Evolutionary conservation across 345 rosid genomes (phyloP), one percentile per base, ranked within the genome.

Genomic region (Pelargonium nanum): DNA sequence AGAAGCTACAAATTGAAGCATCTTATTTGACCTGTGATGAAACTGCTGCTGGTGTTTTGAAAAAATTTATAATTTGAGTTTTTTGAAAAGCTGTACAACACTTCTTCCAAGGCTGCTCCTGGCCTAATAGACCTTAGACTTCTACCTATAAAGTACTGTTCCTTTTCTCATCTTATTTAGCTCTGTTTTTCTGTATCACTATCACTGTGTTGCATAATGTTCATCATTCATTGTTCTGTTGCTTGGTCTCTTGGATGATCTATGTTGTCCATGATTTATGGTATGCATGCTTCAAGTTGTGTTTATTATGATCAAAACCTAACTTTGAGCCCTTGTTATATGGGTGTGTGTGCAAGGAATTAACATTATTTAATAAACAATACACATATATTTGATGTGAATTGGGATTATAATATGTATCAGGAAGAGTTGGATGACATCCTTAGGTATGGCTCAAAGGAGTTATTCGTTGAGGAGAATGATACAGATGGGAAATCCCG

Each of bases 371-470:
- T 52, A n/a, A 52, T 19, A 20, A 2, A 52, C n/a, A 15, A 51
- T 51, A 52, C 15, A 59, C 26, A 24, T 55, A 24, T 55, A 28
- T 59, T 54, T 22, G 2, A 2, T 40, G 45, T 5, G 13, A 5
- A 40, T 8, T 40, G 15, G 9, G 15, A 40, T 40, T 40, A 6
- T 40, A 40, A 40, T 40, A 6, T 67, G 40, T 60, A 68, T 53
- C 75, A 94, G 99, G 97, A 94, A 76, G 96, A 94, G 74, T 70
- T 94, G 56, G 99, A 94, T 79, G 97, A 94, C 77, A 94, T 90
- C 63, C 86, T 94, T 70, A 85, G 97, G 71, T 90, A 90, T 74
- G 99, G 99, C 64, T 94, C 99, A 55, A 90, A 86, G 79, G 99
- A 94, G 72, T 81, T 94, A 59, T 94, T 94, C 82, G 89, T 89